Evolutionary conservation across 2,329 filamentous ascomycete genomes (phyloP).

Genomic region (Diaporthe sp.): DNA sequence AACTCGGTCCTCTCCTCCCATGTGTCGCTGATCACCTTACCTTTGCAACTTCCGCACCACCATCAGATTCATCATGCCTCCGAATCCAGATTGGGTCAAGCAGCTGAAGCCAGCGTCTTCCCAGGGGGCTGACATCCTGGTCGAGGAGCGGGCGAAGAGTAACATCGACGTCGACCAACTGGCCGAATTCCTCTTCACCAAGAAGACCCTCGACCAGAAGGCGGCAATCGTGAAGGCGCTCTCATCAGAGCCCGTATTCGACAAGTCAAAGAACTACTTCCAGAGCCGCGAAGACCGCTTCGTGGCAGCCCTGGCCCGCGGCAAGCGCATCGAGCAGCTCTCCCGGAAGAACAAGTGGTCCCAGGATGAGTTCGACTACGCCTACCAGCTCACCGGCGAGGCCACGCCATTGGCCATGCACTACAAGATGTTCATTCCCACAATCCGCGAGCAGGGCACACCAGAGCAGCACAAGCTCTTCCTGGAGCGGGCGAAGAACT

Average conservation of each 20-base stretch:
- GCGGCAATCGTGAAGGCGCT: constrained; percentile 74
- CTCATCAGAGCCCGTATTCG: constrained; percentile 77
- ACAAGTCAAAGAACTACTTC: constrained; percentile 85
- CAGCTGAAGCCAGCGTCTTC: constrained; percentile 64
- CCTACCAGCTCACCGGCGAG: constrained; percentile 79
- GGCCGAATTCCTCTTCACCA: constrained; percentile 77
- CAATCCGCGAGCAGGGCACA: constrained; percentile 78
- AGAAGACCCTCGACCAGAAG: constrained; percentile 72
- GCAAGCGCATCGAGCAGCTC: constrained; percentile 78
- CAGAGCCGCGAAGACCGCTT: constrained; percentile 77
- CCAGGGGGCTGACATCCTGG: constrained; percentile 77
- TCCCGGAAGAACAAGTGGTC: constrained; percentile 77
- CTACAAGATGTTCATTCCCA: constrained; percentile 66
- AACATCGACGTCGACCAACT: constrained; percentile 77
- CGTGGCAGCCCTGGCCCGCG: constrained; percentile 77
- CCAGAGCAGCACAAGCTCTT: constrained; percentile 81
- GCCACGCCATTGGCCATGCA: constrained; percentile 82
- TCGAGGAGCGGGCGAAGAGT: constrained; percentile 76
- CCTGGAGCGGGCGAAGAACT: constrained; percentile 76
- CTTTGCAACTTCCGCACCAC: neutral
- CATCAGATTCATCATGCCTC: constrained; percentile 32
- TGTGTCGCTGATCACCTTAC: neutral
- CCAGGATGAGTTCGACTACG: constrained; percentile 72
- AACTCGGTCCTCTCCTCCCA: neutral
- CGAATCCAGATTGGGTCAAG: constrained; percentile 45